phyloP scores from a whole-genome alignment of 208 protist species.

The Acanthamoeba healyi region DNA sequence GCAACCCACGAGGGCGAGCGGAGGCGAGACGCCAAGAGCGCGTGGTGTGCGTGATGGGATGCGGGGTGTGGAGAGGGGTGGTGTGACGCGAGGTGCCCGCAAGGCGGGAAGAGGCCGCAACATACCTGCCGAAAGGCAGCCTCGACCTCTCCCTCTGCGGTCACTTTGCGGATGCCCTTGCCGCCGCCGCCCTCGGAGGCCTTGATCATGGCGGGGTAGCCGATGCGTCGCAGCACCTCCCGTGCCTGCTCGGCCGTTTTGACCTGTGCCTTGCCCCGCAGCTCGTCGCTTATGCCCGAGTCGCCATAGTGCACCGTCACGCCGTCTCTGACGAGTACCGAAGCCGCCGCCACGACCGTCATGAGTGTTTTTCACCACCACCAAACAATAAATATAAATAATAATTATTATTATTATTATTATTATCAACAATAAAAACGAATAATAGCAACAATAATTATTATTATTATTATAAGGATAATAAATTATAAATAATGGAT shows the following conservation, averaged over 20 bases:
- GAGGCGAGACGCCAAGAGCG: too few relatives aligned
- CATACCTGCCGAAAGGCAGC: constrained; percentile 90
- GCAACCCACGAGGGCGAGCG: too few relatives aligned
- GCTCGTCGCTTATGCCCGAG: constrained; percentile 90
- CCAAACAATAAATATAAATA: too few relatives aligned
- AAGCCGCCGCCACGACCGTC: too few relatives aligned
- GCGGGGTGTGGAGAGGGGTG: background rate
- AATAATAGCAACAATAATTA: background rate
- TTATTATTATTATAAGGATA: background rate
- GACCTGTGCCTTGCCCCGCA: constrained; percentile 95
- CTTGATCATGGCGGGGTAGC: constrained; percentile 99
- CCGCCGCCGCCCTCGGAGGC: constrained; percentile 98
- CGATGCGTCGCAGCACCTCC: constrained; percentile 93
- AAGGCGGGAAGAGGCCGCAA: constrained; percentile 74
- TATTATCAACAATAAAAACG: background rate
- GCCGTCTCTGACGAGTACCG: background rate
- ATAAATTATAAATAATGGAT: too few relatives aligned
- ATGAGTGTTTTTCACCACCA: too few relatives aligned
- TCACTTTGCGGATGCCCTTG: constrained; percentile 97
- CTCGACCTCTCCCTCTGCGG: constrained; percentile 91
- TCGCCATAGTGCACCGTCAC: constrained; percentile 66
- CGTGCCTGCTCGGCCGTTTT: constrained; percentile 94
- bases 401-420: background rate
- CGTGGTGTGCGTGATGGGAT: background rate
- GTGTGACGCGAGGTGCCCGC: background rate